phyloP scores from a whole-genome alignment of 2,329 filamentous ascomycete species.

The Thelonectria rubi region DNA sequence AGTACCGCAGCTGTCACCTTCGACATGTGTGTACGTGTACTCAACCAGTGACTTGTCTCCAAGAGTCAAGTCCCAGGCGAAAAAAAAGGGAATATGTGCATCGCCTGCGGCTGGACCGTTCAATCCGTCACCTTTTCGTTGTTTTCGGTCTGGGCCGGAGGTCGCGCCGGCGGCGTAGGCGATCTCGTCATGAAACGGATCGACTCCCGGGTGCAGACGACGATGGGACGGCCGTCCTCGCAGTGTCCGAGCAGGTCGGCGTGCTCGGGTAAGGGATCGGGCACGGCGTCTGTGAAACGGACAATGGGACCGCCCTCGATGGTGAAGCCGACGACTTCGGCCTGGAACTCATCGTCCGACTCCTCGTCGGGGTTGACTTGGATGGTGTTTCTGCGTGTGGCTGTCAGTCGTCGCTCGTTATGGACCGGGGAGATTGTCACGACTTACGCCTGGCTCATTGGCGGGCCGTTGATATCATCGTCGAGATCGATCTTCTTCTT shows the following conservation, averaged over 20 bases:
- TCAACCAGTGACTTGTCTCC: not conserved
- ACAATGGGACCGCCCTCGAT: conserved; percentile 57
- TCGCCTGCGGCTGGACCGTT: not conserved
- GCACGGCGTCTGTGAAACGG: conserved; percentile 51
- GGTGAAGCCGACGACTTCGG: conserved; percentile 56
- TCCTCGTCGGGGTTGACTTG: conserved; percentile 47
- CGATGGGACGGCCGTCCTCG: conserved; percentile 48
- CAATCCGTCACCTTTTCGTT: conserved; percentile 22
- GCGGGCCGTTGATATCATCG: conserved; percentile 43
- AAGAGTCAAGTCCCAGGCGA: not conserved
- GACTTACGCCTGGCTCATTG: conserved; percentile 57
- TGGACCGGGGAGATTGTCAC: conserved; percentile 18
- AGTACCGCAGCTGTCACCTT: not conserved
- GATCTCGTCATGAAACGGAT: conserved; percentile 45
- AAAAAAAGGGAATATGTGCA: not conserved
- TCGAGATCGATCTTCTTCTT: conserved; percentile 37
- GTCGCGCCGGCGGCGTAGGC: conserved; percentile 20
- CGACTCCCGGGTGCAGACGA: conserved; percentile 50
- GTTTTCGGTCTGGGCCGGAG: conserved; percentile 21
- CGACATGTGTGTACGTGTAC: not conserved
- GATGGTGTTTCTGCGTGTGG: conserved; percentile 49
- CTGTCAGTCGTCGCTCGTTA: conserved; percentile 23
- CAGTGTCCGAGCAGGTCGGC: conserved; percentile 51
- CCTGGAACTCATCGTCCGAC: conserved; percentile 45
- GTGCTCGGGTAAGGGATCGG: conserved; percentile 44